Conservation (phyloP, 2,329 filamentous ascomycete species). For the Diplodia mutila region DNA sequence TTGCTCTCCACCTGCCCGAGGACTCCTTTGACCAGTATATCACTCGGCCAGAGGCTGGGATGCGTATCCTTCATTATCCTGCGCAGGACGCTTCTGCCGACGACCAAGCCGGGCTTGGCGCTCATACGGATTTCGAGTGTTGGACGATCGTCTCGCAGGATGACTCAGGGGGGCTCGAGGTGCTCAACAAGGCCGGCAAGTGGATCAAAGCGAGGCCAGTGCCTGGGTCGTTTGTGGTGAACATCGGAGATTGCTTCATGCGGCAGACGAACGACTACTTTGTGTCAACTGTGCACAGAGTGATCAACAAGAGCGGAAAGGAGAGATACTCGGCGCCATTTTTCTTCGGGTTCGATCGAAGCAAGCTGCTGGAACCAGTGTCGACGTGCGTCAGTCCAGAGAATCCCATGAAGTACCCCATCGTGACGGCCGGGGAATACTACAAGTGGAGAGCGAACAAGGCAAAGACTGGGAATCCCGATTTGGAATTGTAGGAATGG, state of each 20-base stretch:
- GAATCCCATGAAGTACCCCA: constrained; percentile 41
- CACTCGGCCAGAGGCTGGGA: constrained; percentile 48
- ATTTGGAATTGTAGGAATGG: not conserved
- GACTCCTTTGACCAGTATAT: constrained; percentile 44
- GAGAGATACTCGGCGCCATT: constrained; percentile 48
- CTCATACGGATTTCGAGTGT: constrained; percentile 50
- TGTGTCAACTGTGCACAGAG: constrained; percentile 47
- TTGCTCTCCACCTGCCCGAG: constrained; percentile 47
- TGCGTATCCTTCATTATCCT: constrained; percentile 48
- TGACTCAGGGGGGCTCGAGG: constrained; percentile 37
- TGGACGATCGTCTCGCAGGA: constrained; percentile 46
- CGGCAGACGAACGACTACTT: constrained; percentile 47
- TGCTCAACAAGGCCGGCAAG: constrained; percentile 47
- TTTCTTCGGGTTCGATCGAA: constrained; percentile 43
- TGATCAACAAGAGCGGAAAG: constrained; percentile 45
- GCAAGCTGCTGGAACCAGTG: constrained; percentile 36
- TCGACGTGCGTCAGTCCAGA: constrained; percentile 38
- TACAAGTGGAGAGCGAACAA: constrained; percentile 30
- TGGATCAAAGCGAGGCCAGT: constrained; percentile 46
- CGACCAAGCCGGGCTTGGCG: constrained; percentile 45
- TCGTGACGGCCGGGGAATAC: constrained; percentile 43
- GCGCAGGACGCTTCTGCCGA: constrained; percentile 37
- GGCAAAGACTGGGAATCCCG: constrained; percentile 5
- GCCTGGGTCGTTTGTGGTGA: constrained; percentile 46
- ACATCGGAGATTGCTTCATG: constrained; percentile 48